Evolutionary conservation across 2,329 filamentous ascomycete species (phyloP), one percentile per base, ranked within the genome.

Genomic region (Exserohilum rostratum): DNA sequence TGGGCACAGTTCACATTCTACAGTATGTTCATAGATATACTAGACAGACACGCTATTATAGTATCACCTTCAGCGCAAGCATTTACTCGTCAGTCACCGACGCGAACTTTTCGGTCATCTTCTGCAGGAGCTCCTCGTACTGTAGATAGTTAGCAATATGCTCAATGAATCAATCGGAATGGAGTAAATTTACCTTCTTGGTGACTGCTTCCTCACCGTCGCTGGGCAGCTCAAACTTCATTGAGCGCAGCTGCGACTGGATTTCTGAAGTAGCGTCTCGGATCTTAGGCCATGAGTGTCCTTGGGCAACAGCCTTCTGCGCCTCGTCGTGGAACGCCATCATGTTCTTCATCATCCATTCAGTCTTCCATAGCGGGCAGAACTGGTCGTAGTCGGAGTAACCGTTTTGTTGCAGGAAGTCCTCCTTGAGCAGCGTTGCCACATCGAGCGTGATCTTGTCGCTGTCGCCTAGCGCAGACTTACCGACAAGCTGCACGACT

Each of bases 261-360:
- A 98, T 87, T 20, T 97, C 93, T 53, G 84, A 82, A 11, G 95
- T 99, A 30, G 90, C 87, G 70, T 99, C 95, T 65, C 93, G 87
- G 50, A 99, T 89, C 85, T 96, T 97, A 73, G 83, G 81, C 95
- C 95, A 99, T 78, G 82, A 89, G 78, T 93, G 90, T 57, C 95
- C 95, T 77, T 96, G 91, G 5, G 90, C 84, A 72, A 99, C 85
- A 6, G 91, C 92, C 85, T 97, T 98, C 77, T 98, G 93, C 20
- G 91, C 88, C 82, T 99, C 95, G 71, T 99, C 96, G 76, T 97
- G 91, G 85, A 93, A 99, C 54, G 89, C 90, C 83, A 99, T 90
- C 87, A 99, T 98, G 62, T 91, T 89, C 85, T 96, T 97, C 95
- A 99, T 99, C 95, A 99, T 98, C 89, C 95, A 99, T 77, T 96